phyloP scores from a whole-genome alignment of 305 asterid genomes.

The Fraxinus baroniana region DNA sequence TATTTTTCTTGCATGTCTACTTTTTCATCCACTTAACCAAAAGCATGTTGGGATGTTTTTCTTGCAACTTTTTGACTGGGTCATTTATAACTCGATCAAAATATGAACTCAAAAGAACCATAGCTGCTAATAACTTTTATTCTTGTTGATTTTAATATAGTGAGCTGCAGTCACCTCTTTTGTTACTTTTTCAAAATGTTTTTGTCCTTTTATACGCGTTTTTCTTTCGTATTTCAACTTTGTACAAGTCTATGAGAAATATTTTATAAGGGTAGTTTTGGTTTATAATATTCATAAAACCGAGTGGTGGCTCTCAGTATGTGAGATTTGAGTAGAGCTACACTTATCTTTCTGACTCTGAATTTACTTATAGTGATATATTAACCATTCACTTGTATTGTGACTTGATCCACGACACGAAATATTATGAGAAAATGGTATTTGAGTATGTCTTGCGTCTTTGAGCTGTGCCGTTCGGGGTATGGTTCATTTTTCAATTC shows the following conservation, averaged over 20 bases:
- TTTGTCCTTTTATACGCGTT: neutral
- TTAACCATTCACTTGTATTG: neutral
- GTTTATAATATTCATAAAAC: neutral
- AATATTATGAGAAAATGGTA: neutral
- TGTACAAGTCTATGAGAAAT: neutral
- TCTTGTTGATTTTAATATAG: neutral
- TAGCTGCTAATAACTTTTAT: conserved; percentile 6
- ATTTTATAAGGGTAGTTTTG: neutral
- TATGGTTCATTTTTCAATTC: neutral
- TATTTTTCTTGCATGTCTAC: conserved; percentile 3
- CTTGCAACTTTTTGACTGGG: conserved; percentile 56
- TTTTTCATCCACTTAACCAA: conserved; percentile 20
- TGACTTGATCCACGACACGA: neutral
- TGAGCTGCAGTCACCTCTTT: neutral
- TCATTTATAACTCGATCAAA: conserved; percentile 22
- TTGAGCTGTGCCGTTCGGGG: neutral
- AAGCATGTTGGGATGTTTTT: conserved; percentile 42
- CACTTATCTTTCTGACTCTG: neutral
- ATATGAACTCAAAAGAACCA: conserved; percentile 3
- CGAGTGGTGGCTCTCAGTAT: neutral
- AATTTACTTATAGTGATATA: neutral
- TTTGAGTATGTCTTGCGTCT: neutral
- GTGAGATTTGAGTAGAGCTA: too few species aligned
- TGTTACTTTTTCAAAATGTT: neutral
- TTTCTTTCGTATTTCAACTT: neutral